A percentile compares a stretch with the other conserved stretches of the same genome.
phyloP scores from a whole-genome alignment of 1,284 basidiomycete species.

The Moesziomyces globuligerus region DNA sequence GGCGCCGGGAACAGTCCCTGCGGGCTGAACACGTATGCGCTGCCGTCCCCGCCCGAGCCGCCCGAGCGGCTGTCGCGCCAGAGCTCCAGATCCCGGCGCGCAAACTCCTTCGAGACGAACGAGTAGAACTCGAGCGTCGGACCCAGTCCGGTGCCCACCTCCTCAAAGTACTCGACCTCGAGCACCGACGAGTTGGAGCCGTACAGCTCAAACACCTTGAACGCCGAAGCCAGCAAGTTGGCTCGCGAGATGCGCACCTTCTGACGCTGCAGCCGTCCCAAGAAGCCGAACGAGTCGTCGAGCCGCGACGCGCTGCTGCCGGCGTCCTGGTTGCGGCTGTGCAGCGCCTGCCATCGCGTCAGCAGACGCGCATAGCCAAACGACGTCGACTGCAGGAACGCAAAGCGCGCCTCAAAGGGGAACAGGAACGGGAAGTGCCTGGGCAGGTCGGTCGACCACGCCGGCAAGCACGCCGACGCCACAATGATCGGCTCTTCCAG shows the following conservation, averaged over 20 bases:
- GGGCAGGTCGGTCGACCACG: conserved; percentile 94
- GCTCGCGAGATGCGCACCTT: conserved; percentile 96
- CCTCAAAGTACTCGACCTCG: conserved; percentile 98
- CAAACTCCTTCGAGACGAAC: conserved; percentile 91
- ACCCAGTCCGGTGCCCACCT: conserved; percentile 96
- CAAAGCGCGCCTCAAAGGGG: conserved; percentile 95
- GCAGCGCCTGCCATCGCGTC: conserved; percentile 84
- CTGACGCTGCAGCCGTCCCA: conserved; percentile 90
- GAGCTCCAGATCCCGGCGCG: conserved; percentile 82
- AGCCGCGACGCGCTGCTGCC: conserved; percentile 39
- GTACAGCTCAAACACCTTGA: conserved; percentile 97
- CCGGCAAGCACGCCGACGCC: conserved; percentile 92
- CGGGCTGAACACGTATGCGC: conserved; percentile 71
- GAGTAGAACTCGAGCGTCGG: conserved; percentile 99
- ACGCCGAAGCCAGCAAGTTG: conserved; percentile 93
- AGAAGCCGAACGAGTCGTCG: conserved; percentile 88
- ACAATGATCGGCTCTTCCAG: conserved; percentile 99
- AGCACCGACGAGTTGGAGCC: conserved; percentile 87
- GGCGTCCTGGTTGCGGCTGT: conserved; percentile 70
- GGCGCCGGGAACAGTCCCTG: conserved; percentile 90
- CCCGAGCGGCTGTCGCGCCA: conserved; percentile 83
- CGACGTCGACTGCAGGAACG: conserved; percentile 94
- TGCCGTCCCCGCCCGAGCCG: conserved; percentile 56
- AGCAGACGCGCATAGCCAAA: conserved; percentile 96
- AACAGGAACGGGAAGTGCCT: conserved; percentile 97